Base-by-base conservation (phyloP, 495 filamentous ascomycete genomes). In the Penicillium cinerascens region DNA sequence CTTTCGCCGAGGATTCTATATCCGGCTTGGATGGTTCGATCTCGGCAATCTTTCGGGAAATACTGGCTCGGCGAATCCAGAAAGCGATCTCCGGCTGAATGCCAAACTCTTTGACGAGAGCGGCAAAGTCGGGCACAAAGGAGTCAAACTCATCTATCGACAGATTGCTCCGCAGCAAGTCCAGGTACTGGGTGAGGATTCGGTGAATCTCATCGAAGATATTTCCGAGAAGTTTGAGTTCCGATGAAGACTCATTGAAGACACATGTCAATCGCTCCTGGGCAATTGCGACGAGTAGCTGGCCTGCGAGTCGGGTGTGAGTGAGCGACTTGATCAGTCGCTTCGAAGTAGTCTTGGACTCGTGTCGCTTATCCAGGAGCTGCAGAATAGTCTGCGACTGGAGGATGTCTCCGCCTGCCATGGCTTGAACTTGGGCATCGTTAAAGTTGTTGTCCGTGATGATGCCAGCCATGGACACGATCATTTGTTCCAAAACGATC, bases 401-500 rank as follows among this genome's bases (percentile, higher is more conserved):
- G 2, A 99, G 78, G 36, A 85, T 57, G 35, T 88, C 84, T 8
- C 93, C 92, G 45, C 91, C 91, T 13, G 89, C 87, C 82, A 99
- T 87, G 13, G 87, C 89, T 44, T 83, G 78, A 4, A 95, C 78
- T 64, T 97, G 92, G 11, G 81, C 71, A 47, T 99, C 93, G 33
- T 88, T 97, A 54, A 95, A 88, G 62, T 89, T 87, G 35, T 83
- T 76, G 57, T 91, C 87, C 0, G 91, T 84, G 20, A 91, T 84
- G 35, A 99, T 89, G 29, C 95, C 95, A 13, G 88, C 87, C 95
- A 97, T 97, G 4, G 88, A 88, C 26, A 79, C 84, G 42, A 96
- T 87, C 36, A 97, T 72, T 58, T 97, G 87, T 64, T 93, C 86
- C 39, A 99, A 67, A 46, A 99, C 85, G 45, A 95, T 86, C 3